Conservation (phyloP, 2,329 filamentous ascomycete genomes). For the Phialophora verrucosa region DNA sequence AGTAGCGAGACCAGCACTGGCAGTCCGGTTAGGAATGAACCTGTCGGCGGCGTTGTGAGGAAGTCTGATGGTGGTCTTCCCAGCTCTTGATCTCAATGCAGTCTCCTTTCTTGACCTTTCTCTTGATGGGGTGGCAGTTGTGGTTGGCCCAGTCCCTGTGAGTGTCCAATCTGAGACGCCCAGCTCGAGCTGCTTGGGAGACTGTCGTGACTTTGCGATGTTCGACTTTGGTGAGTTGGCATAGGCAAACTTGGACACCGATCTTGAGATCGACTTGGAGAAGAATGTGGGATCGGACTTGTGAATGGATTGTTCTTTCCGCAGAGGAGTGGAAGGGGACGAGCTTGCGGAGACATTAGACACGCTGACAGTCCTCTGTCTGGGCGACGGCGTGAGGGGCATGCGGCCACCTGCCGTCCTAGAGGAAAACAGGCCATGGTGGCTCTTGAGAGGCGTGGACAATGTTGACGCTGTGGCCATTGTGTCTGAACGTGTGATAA, state of each 20-base stretch:
- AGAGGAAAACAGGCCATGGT: constrained; percentile 87
- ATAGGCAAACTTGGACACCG: constrained; percentile 66
- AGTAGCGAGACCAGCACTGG: constrained; percentile 86
- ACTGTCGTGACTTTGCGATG: constrained; percentile 76
- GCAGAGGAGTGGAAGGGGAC: constrained; percentile 77
- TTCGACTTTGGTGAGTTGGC: constrained; percentile 96
- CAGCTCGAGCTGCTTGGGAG: constrained; percentile 85
- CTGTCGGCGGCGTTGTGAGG: constrained; percentile 78
- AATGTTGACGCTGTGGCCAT: constrained; percentile 81
- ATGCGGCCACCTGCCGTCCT: constrained; percentile 94
- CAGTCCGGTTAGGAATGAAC: constrained; percentile 92
- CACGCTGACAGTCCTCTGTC: constrained; percentile 60
- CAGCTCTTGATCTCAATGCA: constrained; percentile 53
- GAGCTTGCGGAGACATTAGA: constrained; percentile 59
- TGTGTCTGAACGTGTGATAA: constrained; percentile 47
- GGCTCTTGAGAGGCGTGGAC: constrained; percentile 93
- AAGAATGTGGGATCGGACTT: constrained; percentile 77
- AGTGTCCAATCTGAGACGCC: constrained; percentile 92
- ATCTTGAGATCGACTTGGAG: constrained; percentile 63
- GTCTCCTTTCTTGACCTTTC: constrained; percentile 64
- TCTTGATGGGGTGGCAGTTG: constrained; percentile 59
- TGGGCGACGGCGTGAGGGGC: constrained; percentile 90
- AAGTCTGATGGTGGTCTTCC: constrained; percentile 76
- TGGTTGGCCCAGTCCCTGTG: constrained; percentile 73
- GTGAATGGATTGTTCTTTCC: constrained; percentile 74